phyloP scores from a whole-genome alignment of 768 basidiomycete genomes.

The Suillus ampliporus region DNA sequence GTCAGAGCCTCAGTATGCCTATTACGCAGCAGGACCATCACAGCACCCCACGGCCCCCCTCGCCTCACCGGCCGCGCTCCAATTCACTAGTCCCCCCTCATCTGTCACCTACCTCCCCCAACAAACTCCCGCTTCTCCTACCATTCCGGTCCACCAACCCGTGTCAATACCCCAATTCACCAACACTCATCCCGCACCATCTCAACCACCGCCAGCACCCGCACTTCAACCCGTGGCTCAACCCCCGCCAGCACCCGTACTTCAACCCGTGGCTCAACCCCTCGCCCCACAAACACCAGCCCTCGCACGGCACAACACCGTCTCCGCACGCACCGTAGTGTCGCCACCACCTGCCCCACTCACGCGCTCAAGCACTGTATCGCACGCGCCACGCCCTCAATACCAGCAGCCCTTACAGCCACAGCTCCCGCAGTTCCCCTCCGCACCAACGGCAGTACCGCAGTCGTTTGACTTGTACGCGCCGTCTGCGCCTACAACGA shows the following conservation, averaged over 20 bases:
- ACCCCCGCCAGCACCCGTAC: constrained; percentile 14
- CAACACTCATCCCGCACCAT: constrained; percentile 4
- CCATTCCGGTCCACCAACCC: constrained; percentile 25
- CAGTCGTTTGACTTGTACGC: constrained; percentile 57
- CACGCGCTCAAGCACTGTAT: neutral
- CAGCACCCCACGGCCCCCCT: too few species aligned
- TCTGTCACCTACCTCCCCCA: too few species aligned
- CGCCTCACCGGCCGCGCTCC: too few species aligned
- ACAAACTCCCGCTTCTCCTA: constrained; percentile 18
- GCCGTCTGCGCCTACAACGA: constrained; percentile 50
- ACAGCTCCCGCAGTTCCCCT: constrained; percentile 65
- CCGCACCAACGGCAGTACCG: constrained; percentile 63
- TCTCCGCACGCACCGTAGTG: constrained; percentile 11
- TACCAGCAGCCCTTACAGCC: constrained; percentile 25
- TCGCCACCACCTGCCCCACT: constrained; percentile 2
- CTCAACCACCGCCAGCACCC: constrained; percentile 7
- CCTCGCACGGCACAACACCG: constrained; percentile 33
- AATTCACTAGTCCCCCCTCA: too few species aligned
- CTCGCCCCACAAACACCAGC: neutral
- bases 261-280: constrained; percentile 20
- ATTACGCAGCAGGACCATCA: constrained; percentile 16
- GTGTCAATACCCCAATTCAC: constrained; percentile 25
- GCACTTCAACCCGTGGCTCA: constrained; percentile 18
- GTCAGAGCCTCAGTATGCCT: constrained; percentile 33
- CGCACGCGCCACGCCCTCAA: constrained; percentile 13